Evolutionary conservation across 1,284 basidiomycete species (phyloP).

Genomic region (Ceratobasidium sp.): DNA sequence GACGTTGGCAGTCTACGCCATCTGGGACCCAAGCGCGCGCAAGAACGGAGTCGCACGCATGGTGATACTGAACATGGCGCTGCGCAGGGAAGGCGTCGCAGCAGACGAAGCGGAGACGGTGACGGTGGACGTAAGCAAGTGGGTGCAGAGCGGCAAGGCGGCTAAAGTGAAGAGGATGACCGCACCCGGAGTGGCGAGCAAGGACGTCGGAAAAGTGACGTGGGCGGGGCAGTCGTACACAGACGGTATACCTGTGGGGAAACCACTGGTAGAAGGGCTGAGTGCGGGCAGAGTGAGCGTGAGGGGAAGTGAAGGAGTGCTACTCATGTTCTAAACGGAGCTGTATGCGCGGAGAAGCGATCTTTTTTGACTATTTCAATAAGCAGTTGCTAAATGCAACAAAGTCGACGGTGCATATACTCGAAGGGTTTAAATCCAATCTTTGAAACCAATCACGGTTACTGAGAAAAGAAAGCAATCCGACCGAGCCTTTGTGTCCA

Average conservation of each 20-base stretch:
- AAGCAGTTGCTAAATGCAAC: conserved; percentile 39
- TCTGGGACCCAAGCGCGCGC: conserved; percentile 56
- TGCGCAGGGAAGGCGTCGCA: conserved; percentile 52
- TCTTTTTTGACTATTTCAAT: conserved; percentile 34
- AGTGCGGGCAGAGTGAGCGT: conserved; percentile 53
- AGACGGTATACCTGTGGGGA: conserved; percentile 56
- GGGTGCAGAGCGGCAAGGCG: conserved; percentile 47
- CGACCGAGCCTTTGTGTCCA: conserved; percentile 42
- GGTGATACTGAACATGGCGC: conserved; percentile 57
- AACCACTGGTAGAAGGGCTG: conserved; percentile 54
- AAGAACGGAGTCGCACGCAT: conserved; percentile 52
- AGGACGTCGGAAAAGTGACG: conserved; percentile 54
- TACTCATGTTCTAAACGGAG: conserved; percentile 51
- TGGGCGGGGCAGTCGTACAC: conserved; percentile 60
- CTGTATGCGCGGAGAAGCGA: conserved; percentile 16
- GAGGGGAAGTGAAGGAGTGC: conserved; percentile 57
- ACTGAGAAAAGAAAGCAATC: conserved; percentile 50
- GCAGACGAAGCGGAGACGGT: conserved; percentile 49
- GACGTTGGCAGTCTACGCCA: conserved; percentile 57
- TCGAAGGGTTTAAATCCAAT: conserved; percentile 62
- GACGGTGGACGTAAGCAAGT: conserved; percentile 54
- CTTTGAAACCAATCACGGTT: conserved; percentile 76
- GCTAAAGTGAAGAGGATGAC: conserved; percentile 57
- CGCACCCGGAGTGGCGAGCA: conserved; percentile 56
- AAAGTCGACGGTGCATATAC: background rate